Conservation (phyloP, 2,329 filamentous ascomycete species). For the Hirsutella rhossiliensis region DNA sequence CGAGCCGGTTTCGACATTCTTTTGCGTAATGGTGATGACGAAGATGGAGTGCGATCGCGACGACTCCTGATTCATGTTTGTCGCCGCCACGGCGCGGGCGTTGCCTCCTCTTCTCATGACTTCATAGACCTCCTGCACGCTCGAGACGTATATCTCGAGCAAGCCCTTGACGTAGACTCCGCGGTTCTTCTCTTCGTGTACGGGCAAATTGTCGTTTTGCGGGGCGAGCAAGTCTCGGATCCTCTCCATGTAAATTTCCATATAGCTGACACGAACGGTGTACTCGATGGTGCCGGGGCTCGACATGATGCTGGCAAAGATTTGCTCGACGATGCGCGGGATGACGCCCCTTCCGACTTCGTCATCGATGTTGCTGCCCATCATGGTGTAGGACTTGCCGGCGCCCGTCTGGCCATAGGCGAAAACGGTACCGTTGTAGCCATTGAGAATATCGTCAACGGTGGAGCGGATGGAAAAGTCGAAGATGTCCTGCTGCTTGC, state of each 20-base stretch:
- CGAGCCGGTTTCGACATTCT: slow-evolving; percentile 92
- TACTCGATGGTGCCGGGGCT: slow-evolving; percentile 94
- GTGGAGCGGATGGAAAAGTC: slow-evolving; percentile 94
- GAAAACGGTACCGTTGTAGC: slow-evolving; percentile 98
- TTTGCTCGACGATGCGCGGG: slow-evolving; percentile 92
- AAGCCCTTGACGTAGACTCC: slow-evolving; percentile 96
- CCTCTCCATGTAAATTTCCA: slow-evolving; percentile 99
- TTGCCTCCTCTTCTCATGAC: slow-evolving; percentile 89
- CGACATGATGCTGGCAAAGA: slow-evolving; percentile 87
- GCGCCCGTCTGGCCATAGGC: slow-evolving; percentile 97
- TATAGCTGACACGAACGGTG: slow-evolving; percentile 96
- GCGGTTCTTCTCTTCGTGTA: slow-evolving; percentile 95
- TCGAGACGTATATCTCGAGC: slow-evolving; percentile 89
- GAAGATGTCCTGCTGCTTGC: slow-evolving; percentile 86
- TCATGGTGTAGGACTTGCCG: slow-evolving; percentile 98
- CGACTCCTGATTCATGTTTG: slow-evolving; percentile 98
- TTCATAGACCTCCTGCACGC: slow-evolving; percentile 90
- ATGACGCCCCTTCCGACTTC: slow-evolving; percentile 84
- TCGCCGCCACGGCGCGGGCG: slow-evolving; percentile 83
- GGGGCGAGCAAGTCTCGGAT: slow-evolving; percentile 89
- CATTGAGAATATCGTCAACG: slow-evolving; percentile 95
- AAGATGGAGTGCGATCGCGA: slow-evolving; percentile 98
- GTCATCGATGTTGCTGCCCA: slow-evolving; percentile 72
- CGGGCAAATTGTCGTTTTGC: slow-evolving; percentile 88
- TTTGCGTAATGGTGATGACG: slow-evolving; percentile 91